Percentiles rank a stretch among this genome's conserved stretches.
phyloP scores from a whole-genome alignment of 192 early-diverging fungal genomes.

The Mortierella claussenii region DNA sequence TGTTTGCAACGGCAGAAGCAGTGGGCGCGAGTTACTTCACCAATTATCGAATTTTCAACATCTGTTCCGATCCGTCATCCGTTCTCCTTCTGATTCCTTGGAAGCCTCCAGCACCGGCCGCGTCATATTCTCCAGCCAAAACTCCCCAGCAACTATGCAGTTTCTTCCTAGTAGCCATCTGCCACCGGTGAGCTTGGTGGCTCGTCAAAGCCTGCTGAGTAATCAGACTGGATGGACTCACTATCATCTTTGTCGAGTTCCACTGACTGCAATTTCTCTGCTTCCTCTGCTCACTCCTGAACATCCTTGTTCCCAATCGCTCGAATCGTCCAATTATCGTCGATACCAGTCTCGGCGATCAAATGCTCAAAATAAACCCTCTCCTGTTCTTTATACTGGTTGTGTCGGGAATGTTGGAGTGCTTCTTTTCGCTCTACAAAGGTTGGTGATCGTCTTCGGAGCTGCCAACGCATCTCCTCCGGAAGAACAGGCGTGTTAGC shows the following conservation, averaged over 20 bases:
- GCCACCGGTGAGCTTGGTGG: background rate
- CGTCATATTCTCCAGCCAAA: background rate
- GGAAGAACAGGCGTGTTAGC: background rate
- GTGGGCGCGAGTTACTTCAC: conserved; percentile 1
- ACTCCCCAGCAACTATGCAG: background rate
- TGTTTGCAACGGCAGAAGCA: no score
- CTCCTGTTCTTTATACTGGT: background rate
- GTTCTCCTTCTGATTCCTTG: background rate
- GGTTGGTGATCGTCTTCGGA: background rate
- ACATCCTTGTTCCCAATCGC: background rate
- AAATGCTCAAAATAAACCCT: background rate
- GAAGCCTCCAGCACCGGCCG: background rate
- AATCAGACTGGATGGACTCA: background rate
- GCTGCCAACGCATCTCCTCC: background rate
- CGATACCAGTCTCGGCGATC: background rate
- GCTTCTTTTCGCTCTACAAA: background rate
- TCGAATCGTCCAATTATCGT: background rate
- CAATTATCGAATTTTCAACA: background rate
- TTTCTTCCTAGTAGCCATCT: background rate
- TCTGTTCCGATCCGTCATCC: background rate
- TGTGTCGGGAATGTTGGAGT: background rate
- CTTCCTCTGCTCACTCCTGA: background rate
- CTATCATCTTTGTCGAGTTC: background rate
- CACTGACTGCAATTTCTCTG: background rate
- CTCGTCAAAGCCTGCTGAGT: background rate